Evolutionary conservation across 257 asterid genomes (phyloP).

Genomic region (Cruciata laevipes): DNA sequence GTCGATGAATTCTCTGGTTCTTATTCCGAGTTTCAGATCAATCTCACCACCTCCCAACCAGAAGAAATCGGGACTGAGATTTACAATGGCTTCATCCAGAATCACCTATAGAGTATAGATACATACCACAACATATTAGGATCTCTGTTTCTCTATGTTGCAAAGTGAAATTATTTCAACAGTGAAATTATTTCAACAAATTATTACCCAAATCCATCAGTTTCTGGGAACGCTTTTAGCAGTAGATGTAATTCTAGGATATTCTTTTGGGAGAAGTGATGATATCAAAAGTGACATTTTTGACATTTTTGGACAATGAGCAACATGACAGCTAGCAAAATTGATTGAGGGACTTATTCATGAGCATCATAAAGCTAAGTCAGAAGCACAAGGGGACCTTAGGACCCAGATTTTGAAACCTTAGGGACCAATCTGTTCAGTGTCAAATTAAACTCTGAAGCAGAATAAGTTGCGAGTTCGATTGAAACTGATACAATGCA

Average conservation of each 20-base stretch:
- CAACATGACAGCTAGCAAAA: slow-evolving; percentile 35
- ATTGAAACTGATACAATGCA: slow-evolving; percentile 17
- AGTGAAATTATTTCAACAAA: no score
- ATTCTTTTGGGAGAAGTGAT: neutral
- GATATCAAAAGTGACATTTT: slow-evolving; percentile 6
- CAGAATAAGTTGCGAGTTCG: slow-evolving; percentile 17
- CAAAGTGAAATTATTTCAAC: no score
- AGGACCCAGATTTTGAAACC: slow-evolving; percentile 19
- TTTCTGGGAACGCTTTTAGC: neutral
- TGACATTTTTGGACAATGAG: slow-evolving; percentile 21
- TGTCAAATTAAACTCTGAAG: slow-evolving; percentile 25
- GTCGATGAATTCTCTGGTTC: slow-evolving; percentile 50
- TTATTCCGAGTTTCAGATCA: slow-evolving; percentile 72
- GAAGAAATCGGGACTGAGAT: slow-evolving; percentile 74
- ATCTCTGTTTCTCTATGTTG: neutral
- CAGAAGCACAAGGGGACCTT: slow-evolving; percentile 29
- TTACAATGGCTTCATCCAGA: slow-evolving; percentile 75
- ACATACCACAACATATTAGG: slow-evolving; percentile 2
- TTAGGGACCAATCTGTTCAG: slow-evolving; percentile 26
- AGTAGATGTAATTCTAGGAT: neutral
- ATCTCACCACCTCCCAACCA: slow-evolving; percentile 94
- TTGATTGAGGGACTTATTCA: slow-evolving; percentile 25
- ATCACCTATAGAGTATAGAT: slow-evolving; percentile 52
- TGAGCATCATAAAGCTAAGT: slow-evolving; percentile 20
- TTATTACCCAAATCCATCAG: neutral